phyloP scores from a whole-genome alignment of 73 alveolate species.

The Paramecium tetraurelia region DNA sequence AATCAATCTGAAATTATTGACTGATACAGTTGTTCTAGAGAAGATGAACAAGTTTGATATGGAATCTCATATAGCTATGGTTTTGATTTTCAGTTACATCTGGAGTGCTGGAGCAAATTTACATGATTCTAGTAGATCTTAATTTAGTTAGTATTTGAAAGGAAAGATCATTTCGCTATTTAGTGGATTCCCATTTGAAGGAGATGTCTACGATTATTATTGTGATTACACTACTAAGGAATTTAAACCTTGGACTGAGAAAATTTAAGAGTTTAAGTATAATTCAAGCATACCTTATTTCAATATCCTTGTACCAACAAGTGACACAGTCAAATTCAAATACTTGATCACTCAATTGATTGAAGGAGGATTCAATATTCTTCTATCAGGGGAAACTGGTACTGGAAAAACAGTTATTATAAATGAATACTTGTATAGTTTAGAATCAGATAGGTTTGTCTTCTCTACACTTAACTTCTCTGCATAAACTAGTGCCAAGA shows the following conservation, averaged over 20 bases:
- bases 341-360: constrained; percentile 89
- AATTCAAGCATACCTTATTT: constrained; percentile 94
- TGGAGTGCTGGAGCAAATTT: constrained; percentile 99
- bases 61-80: constrained; percentile 80
- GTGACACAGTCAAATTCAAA: constrained; percentile 97
- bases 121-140: constrained; percentile 88
- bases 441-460: constrained; percentile 76
- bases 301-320: constrained; percentile 97
- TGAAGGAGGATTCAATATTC: constrained; percentile 86
- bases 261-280: constrained; percentile 81
- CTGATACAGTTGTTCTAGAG: constrained; percentile 78
- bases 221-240: constrained; percentile 72
- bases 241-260: constrained; percentile 83
- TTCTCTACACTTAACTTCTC: constrained; percentile 97
- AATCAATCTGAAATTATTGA: constrained; percentile 74
- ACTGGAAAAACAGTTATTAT: constrained; percentile 99
- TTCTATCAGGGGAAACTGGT: constrained; percentile 99
- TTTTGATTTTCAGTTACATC: constrained; percentile 87
- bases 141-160: constrained; percentile 78
- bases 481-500: constrained; percentile 97
- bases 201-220: constrained; percentile 81
- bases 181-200: constrained; percentile 86
- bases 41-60: constrained; percentile 72
- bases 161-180: constrained; percentile 67
- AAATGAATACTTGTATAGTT: constrained; percentile 75